Conservation (phyloP, 345 rosid species). For the Excoecaria agallocha region DNA sequence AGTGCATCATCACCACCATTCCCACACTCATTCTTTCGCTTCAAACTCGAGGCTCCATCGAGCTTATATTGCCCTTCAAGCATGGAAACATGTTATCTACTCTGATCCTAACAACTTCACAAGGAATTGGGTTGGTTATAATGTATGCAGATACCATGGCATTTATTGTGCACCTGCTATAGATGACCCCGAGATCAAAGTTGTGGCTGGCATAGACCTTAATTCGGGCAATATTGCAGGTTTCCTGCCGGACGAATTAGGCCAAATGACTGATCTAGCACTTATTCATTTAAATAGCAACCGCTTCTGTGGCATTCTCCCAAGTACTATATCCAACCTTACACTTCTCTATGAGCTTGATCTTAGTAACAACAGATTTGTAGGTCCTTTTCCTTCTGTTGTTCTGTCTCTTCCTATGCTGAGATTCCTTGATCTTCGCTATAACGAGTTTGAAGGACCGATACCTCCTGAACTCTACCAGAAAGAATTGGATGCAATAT, state of each 20-base stretch:
- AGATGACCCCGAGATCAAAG: conserved; percentile 44
- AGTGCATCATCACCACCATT: conserved; percentile 29
- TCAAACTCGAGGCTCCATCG: conserved; percentile 56
- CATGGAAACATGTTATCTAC: conserved; percentile 74
- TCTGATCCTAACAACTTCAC: conserved; percentile 83
- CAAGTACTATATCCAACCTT: conserved; percentile 55
- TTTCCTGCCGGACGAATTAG: conserved; percentile 66
- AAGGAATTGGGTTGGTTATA: conserved; percentile 66
- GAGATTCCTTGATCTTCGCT: conserved; percentile 65
- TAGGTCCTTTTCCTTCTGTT: conserved; percentile 66
- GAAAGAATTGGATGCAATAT: conserved; percentile 72
- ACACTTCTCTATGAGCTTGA: conserved; percentile 75
- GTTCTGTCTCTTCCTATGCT: conserved; percentile 69
- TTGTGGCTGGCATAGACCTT: conserved; percentile 75
- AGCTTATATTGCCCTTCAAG: conserved; percentile 68
- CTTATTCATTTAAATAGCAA: conserved; percentile 79
- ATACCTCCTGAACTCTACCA: conserved; percentile 65
- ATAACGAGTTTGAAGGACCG: conserved; percentile 84
- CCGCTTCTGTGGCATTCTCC: conserved; percentile 84
- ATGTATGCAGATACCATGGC: conserved; percentile 69
- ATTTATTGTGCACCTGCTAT: conserved; percentile 56
- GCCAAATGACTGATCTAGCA: conserved; percentile 69
- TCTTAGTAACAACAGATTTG: conserved; percentile 84
- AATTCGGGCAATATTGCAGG: conserved; percentile 76
- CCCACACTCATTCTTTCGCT: conserved; percentile 32